phyloP scores from a whole-genome alignment of 164 flowering plant species.

The Tetracentron sinense region DNA sequence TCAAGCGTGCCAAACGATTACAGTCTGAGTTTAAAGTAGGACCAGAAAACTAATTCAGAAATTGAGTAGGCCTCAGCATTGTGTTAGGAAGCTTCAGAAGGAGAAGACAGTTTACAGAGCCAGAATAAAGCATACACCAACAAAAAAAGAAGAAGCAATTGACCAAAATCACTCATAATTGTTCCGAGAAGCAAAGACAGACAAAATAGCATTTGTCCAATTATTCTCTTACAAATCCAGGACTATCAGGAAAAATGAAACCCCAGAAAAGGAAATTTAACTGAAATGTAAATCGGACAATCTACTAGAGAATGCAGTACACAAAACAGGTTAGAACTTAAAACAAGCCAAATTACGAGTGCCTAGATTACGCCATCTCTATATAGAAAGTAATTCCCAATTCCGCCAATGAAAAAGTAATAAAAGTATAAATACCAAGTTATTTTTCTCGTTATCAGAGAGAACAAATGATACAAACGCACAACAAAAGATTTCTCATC shows the following conservation, averaged over 20 bases:
- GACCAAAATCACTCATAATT: no score
- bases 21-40: not conserved
- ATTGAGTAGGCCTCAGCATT: not conserved
- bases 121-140: no score
- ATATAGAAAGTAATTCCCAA: not conserved
- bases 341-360: not conserved
- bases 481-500: no score
- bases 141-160: no score
- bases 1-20: no score
- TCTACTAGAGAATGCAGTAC: not conserved
- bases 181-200: not conserved
- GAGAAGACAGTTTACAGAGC: no score
- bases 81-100: not conserved
- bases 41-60: not conserved
- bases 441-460: no score
- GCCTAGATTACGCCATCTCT: not conserved
- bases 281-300: not conserved
- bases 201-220: not conserved
- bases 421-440: not conserved
- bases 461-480: no score
- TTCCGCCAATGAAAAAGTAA: not conserved
- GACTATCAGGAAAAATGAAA: no score
- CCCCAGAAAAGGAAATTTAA: not conserved
- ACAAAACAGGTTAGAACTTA: not conserved
- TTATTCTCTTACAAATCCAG: not conserved